Percentiles rank a stretch among this genome's conserved stretches.
Conservation (phyloP, 2,329 filamentous ascomycete species). For the Curvularia sp. region DNA sequence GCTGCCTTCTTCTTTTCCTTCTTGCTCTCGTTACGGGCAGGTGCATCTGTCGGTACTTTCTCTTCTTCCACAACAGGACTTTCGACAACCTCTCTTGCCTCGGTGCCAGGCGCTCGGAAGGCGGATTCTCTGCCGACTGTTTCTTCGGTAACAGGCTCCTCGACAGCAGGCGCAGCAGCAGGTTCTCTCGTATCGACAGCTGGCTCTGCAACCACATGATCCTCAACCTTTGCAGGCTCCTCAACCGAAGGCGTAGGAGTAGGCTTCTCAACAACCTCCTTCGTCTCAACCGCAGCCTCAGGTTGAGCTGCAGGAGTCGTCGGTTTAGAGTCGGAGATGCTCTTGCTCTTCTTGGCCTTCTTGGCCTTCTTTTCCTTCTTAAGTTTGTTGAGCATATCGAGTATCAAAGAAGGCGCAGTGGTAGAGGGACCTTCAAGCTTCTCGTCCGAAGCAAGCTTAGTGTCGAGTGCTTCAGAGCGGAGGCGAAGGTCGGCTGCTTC, state of each 20-base stretch:
- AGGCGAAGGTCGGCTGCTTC: conserved; percentile 38
- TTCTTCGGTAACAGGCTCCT: neutral
- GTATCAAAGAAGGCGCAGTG: conserved; percentile 31
- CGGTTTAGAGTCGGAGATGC: conserved; percentile 27
- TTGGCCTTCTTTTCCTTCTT: conserved; percentile 42
- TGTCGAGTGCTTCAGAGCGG: conserved; percentile 39
- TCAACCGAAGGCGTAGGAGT: neutral
- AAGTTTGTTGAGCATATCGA: conserved; percentile 38
- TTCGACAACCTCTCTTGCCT: conserved; percentile 25
- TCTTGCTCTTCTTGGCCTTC: conserved; percentile 34
- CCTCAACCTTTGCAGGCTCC: neutral
- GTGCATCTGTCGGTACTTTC: conserved; percentile 1
- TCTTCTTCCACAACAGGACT: conserved; percentile 10
- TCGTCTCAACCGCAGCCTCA: conserved; percentile 32
- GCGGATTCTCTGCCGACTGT: neutral
- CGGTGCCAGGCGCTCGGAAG: conserved; percentile 5
- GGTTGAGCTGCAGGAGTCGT: conserved; percentile 36
- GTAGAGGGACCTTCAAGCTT: conserved; percentile 19
- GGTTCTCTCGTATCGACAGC: conserved; percentile 25
- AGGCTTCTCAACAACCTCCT: conserved; percentile 25
- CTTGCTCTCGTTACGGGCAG: conserved; percentile 31
- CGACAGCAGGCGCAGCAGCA: conserved; percentile 7
- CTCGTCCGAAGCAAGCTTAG: conserved; percentile 22
- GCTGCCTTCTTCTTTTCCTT: conserved; percentile 33
- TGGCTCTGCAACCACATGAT: conserved; percentile 2